Evolutionary conservation across 768 basidiomycete species (phyloP), one percentile per base, ranked within the genome.

Genomic region (Sporobolomyces roseus): DNA sequence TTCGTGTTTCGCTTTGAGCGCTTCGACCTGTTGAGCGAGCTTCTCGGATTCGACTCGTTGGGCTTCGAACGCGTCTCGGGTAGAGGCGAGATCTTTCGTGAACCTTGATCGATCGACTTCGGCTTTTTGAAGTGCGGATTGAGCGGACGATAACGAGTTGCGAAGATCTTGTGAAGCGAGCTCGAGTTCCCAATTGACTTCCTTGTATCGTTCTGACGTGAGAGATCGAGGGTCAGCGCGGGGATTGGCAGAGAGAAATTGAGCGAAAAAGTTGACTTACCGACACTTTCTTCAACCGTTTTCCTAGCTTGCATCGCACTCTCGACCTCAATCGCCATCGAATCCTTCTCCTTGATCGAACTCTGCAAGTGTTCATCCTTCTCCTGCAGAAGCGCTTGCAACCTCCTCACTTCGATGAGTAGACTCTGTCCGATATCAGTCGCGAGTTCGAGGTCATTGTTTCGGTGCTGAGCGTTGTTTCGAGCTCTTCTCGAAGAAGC

Each of bases 181-280:
- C 81, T 98, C 94, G 65, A 97, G 86, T 77, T 98, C 94, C 96
- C 96, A 98, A 78, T 96, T 98, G 80, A 93, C 92, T 80, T 98
- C 94, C 80, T 92, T 92, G 85, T 87, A 94, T 71, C 92, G 91
- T 78, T 97, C 94, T 88, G 75, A 33, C 12, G 55, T 61, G 55
- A 66, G 43, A 46, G 43, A 58, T 70, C 54, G 66, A 52, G 65
- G 33, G 27, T 43, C 17, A 41, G 27, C 32, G n/a, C n/a, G n/a
- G n/a, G n/a, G n/a, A n/a, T n/a, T n/a, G n/a, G n/a, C n/a, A n/a
- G n/a, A n/a, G n/a, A n/a, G n/a, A n/a, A n/a, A n/a, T n/a, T n/a
- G n/a, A n/a, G n/a, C n/a, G n/a, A n/a, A n/a, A n/a, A n/a, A n/a
- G n/a, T n/a, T n/a, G n/a, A 60, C 85, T 61, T 72, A 88, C 91